phyloP scores from a whole-genome alignment of 73 alveolate species.

The Loxodes magnus region DNA sequence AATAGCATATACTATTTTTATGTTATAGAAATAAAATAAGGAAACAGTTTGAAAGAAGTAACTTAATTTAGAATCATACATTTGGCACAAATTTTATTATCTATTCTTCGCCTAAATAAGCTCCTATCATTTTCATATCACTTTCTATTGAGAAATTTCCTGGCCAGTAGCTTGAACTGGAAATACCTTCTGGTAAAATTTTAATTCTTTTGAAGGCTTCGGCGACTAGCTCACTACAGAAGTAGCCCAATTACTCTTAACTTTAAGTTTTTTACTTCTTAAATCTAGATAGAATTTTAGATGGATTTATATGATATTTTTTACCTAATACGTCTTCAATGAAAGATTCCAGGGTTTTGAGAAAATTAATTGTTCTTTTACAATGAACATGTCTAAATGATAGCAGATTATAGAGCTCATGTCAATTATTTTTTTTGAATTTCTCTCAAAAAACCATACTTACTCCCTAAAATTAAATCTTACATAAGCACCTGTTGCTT shows the following conservation, averaged over 20 bases:
- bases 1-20: too few species aligned
- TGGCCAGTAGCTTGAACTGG: slow-evolving; percentile 51
- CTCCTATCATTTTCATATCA: background rate
- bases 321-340: slow-evolving; percentile 21
- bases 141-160: slow-evolving; percentile 25
- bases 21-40: too few species aligned
- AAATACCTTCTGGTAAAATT: slow-evolving; percentile 31
- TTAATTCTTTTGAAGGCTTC: slow-evolving; percentile 62
- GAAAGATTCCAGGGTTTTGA: slow-evolving; percentile 8
- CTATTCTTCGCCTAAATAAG: too few species aligned
- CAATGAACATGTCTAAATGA: slow-evolving; percentile 10
- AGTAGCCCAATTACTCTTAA: slow-evolving; percentile 23
- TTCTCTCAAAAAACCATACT: slow-evolving; percentile 17
- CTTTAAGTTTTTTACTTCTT: slow-evolving; percentile 17
- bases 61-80: too few species aligned
- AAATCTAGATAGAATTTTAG: slow-evolving; percentile 12
- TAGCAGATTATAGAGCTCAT: slow-evolving; percentile 15
- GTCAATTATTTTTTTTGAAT: slow-evolving; percentile 16
- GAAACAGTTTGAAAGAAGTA: too few species aligned
- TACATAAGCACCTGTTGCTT: slow-evolving; percentile 23
- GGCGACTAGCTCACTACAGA: slow-evolving; percentile 80
- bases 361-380: slow-evolving; percentile 8
- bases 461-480: slow-evolving; percentile 32
- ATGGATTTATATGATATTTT: slow-evolving; percentile 12
- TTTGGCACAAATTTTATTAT: too few species aligned